These are phyloP conservation scores for Mortierella sp. DNA, from an alignment of 371 early-diverging fungal species.

Conservation along the genomic window DNA sequence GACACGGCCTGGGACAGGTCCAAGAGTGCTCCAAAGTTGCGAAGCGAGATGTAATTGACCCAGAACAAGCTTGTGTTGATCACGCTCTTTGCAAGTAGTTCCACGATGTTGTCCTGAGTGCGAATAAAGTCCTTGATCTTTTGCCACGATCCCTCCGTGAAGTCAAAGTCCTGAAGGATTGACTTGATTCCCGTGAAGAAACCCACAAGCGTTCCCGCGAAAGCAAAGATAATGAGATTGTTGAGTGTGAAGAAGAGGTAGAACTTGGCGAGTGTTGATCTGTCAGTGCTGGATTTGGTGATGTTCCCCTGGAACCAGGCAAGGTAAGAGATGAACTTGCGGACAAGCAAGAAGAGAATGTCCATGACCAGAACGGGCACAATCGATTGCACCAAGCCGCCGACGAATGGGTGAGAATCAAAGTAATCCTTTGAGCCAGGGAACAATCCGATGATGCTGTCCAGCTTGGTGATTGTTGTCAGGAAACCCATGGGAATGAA, in stretches of 20 bases:
- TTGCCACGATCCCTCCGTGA: constrained; percentile 12
- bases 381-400: constrained; percentile 72
- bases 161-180: constrained; percentile 37
- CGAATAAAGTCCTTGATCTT: constrained; percentile 22
- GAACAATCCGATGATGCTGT: constrained; percentile 62
- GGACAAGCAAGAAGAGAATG: constrained; percentile 75
- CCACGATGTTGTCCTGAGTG: constrained; percentile 37
- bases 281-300: constrained; percentile 78
- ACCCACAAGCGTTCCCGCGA: constrained; percentile 63
- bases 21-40: constrained; percentile 69
- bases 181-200: constrained; percentile 60
- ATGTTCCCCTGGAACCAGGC: constrained; percentile 83
- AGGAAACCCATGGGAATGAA: constrained; percentile 74
- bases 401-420: constrained; percentile 57
- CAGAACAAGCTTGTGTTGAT: constrained; percentile 66
- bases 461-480: constrained; percentile 69
- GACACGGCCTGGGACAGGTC: constrained; percentile 79
- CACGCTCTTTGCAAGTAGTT: constrained; percentile 55
- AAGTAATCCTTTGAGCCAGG: constrained; percentile 65
- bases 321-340: constrained; percentile 71
- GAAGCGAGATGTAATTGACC: constrained; percentile 78
- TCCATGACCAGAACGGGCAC: constrained; percentile 80
- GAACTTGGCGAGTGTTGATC: constrained; percentile 79
- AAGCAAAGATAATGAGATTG: constrained; percentile 74
- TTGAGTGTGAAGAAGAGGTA: constrained; percentile 83